Evolutionary conservation across 2,329 filamentous ascomycete genomes (phyloP).

Genomic region (Emericellopsis cladophorae): DNA sequence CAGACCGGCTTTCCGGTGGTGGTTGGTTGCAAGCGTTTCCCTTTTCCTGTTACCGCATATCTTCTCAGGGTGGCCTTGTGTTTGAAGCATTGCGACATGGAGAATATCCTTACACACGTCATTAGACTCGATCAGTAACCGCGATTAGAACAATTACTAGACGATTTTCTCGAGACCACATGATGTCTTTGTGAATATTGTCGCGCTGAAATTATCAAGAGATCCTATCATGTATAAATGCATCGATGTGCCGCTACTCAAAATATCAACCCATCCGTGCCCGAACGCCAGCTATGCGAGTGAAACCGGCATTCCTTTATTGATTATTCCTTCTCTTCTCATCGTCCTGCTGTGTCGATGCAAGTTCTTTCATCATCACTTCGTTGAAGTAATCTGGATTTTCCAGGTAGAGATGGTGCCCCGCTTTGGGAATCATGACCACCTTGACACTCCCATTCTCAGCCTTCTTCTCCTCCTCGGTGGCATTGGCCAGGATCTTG

Average conservation of each 20-base stretch:
- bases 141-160: too few relatives aligned
- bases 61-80: background rate
- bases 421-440: conserved; percentile 53
- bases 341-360: conserved; percentile 25
- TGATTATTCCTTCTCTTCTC: conserved; percentile 12
- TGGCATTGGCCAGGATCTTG: conserved; percentile 47
- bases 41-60: background rate
- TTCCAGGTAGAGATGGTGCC: conserved; percentile 48
- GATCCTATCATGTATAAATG: too few relatives aligned
- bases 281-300: too few relatives aligned
- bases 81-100: background rate
- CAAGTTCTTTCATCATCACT: conserved; percentile 37
- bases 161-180: too few relatives aligned
- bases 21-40: background rate
- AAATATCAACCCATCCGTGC: too few relatives aligned
- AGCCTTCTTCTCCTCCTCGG: conserved; percentile 50
- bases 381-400: conserved; percentile 46
- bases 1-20: background rate
- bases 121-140: too few relatives aligned
- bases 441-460: conserved; percentile 81
- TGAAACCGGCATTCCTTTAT: too few relatives aligned
- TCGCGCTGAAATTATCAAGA: too few relatives aligned
- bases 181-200: too few relatives aligned
- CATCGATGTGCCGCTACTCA: too few relatives aligned
- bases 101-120: too few relatives aligned